A percentile compares a stretch with the other conserved stretches of the same genome.
Evolutionary conservation across 768 basidiomycete species (phyloP).

Genomic region (Tremella yokohamensis): DNA sequence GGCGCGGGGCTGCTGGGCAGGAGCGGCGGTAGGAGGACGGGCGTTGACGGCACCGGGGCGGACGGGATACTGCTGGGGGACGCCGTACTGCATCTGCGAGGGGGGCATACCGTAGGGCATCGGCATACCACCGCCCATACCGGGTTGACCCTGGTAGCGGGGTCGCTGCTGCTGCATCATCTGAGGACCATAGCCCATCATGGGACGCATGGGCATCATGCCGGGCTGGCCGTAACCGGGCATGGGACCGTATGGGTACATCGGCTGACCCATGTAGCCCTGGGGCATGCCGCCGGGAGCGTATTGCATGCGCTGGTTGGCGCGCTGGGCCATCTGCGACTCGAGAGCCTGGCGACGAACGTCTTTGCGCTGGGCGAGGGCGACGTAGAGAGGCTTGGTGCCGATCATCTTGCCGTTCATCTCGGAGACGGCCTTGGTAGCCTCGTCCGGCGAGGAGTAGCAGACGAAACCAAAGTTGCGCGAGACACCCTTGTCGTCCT

Average conservation of each 20-base stretch:
- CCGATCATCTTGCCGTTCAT: conserved; percentile 99
- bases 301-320: conserved; percentile 88
- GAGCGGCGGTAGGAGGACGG: conserved; percentile 62
- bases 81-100: conserved; percentile 26
- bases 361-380: conserved; percentile 95
- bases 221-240: conserved; percentile 80
- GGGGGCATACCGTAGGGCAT: conserved; percentile 41
- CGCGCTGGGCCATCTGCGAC: conserved; percentile 96
- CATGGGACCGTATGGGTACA: conserved; percentile 74
- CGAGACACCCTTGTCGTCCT: conserved; percentile 86
- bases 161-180: conserved; percentile 61
- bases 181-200: conserved; percentile 65
- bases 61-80: conserved; percentile 39
- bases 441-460: conserved; percentile 96
- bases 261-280: conserved; percentile 69
- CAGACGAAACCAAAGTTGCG: conserved; percentile 99
- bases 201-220: conserved; percentile 54
- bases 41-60: conserved; percentile 31
- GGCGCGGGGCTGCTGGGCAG: conserved; percentile 55
- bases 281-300: conserved; percentile 64
- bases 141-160: conserved; percentile 61
- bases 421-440: conserved; percentile 97
- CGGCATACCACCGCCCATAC: conserved; percentile 66
- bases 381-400: conserved; percentile 95
- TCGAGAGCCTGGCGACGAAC: conserved; percentile 97